Evolutionary conservation across 768 basidiomycete genomes (phyloP).

Genomic region (Mycena vulgaris): DNA sequence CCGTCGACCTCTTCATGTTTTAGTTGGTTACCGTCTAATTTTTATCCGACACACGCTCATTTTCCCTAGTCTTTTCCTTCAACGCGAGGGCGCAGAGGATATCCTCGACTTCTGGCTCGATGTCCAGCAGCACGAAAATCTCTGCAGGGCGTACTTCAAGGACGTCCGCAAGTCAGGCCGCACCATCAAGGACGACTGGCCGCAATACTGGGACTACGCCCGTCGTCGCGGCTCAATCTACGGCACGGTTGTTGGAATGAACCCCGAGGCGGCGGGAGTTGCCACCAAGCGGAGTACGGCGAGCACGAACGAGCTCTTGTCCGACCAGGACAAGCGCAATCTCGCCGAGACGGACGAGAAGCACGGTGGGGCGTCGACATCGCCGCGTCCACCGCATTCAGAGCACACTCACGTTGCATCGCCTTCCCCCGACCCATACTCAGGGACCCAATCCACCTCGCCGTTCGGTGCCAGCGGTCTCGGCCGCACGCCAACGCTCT

Average conservation of each 20-base stretch:
- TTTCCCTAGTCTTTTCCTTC: constrained; percentile 85
- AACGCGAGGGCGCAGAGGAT: constrained; percentile 96
- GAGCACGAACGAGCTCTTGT: constrained; percentile 81
- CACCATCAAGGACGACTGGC: constrained; percentile 97
- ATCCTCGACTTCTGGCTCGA: constrained; percentile 99
- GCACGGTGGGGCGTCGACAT: constrained; percentile 56
- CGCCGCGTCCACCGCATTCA: constrained; percentile 53
- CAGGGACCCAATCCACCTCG: constrained; percentile 75
- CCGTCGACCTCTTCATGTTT: constrained; percentile 99
- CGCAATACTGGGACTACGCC: constrained; percentile 97
- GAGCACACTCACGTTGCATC: constrained; percentile 64
- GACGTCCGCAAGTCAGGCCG: constrained; percentile 96
- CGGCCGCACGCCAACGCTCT: constrained; percentile 84
- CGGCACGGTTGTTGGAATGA: constrained; percentile 87
- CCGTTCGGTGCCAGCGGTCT: constrained; percentile 76
- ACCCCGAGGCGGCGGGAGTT: constrained; percentile 61
- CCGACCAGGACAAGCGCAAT: constrained; percentile 80
- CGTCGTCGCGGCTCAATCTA: constrained; percentile 94
- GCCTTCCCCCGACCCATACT: constrained; percentile 62
- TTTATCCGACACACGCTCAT: constrained; percentile 31
- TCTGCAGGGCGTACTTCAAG: constrained; percentile 99
- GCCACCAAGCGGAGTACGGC: constrained; percentile 84
- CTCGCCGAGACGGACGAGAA: constrained; percentile 68
- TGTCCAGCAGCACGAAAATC: constrained; percentile 98
- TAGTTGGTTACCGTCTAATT: constrained; percentile 74